Evolutionary conservation across 2,329 filamentous ascomycete species (phyloP).

Genomic region (Escovopsis sp.): DNA sequence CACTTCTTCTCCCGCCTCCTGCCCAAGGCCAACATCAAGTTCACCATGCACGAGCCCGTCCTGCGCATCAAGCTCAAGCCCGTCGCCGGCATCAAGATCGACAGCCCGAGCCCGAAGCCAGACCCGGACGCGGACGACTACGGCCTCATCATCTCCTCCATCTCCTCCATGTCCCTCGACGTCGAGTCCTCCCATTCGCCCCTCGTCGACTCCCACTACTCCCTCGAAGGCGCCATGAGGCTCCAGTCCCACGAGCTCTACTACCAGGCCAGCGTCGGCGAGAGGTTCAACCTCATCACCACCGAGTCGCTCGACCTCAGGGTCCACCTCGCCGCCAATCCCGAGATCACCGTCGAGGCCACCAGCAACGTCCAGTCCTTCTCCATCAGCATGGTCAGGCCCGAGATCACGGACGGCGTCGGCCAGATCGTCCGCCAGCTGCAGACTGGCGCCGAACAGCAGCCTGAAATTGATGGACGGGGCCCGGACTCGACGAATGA

Average conservation of each 20-base stretch:
- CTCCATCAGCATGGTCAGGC: slow-evolving; percentile 74
- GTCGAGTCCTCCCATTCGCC: slow-evolving; percentile 90
- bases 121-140: slow-evolving; percentile 74
- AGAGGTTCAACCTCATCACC: slow-evolving; percentile 72
- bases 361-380: slow-evolving; percentile 74
- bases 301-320: slow-evolving; percentile 84
- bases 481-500: no score
- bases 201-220: slow-evolving; percentile 74
- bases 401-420: slow-evolving; percentile 84
- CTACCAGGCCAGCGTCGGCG: slow-evolving; percentile 75
- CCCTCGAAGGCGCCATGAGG: slow-evolving; percentile 64
- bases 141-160: slow-evolving; percentile 86
- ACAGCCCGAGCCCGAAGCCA: no score
- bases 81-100: slow-evolving; percentile 44
- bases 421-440: slow-evolving; percentile 83
- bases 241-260: slow-evolving; percentile 81
- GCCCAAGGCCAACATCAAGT: slow-evolving; percentile 86
- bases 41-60: slow-evolving; percentile 94
- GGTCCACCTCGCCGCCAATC: slow-evolving; percentile 67
- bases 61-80: slow-evolving; percentile 77
- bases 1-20: slow-evolving; percentile 76
- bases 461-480: no score
- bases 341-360: slow-evolving; percentile 68
- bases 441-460: slow-evolving; percentile 45
- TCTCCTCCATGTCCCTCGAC: slow-evolving; percentile 85